Evolutionary conservation across 2,329 filamentous ascomycete species (phyloP), one percentile per base, ranked within the genome.

Genomic region (Rachicladosporium sp.): DNA sequence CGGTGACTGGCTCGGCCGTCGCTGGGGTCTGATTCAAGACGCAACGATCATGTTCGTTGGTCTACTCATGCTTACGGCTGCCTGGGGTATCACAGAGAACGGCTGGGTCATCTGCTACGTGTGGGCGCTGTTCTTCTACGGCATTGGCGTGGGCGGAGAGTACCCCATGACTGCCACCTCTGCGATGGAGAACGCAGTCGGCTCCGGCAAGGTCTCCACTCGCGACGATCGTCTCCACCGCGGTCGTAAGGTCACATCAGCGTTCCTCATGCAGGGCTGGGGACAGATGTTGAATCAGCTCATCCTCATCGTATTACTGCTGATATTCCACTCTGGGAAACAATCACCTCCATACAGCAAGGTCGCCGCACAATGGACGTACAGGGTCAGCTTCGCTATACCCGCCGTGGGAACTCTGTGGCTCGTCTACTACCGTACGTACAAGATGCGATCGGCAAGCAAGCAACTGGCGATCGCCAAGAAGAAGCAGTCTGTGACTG

Each of bases 211-310:
- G 60, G 67, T 94, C 39, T 95, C 89, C 5, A 94, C 87, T 43
- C 81, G 80, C 46, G 86, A 94, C 39, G 89, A 96, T 60, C 85
- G 89, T 59, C 78, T 96, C 38, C 89, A 96, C 68, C 86, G 89
- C 65, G 89, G 89, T 48, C 84, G 89, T 57, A 93, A 93, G 63
- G 89, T 95, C 59, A 94, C 87, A 49, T 86, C 82, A 61, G 88
- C 89, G 43, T 96, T 96, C 69, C 65, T 96, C 64, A 95, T 96
- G 89, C 89, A 96, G 65, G 89, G 89, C 40, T 96, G 89, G 89
- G 89, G 89, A 49, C 89, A 96, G 63, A 84, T 94, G 60, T 70
- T 84, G 69, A 96, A 96, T 74, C 89, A 95, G 65, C 80, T 82
- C 52, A 65, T 93, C 42, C 74, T 96, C 47, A 94, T 96, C 55